Percentiles rank a stretch among this genome's conserved stretches.
These are phyloP conservation scores for Triticum aestivum DNA, from an alignment of 176 grass and related monocot genomes.

Conservation along the genomic window DNA sequence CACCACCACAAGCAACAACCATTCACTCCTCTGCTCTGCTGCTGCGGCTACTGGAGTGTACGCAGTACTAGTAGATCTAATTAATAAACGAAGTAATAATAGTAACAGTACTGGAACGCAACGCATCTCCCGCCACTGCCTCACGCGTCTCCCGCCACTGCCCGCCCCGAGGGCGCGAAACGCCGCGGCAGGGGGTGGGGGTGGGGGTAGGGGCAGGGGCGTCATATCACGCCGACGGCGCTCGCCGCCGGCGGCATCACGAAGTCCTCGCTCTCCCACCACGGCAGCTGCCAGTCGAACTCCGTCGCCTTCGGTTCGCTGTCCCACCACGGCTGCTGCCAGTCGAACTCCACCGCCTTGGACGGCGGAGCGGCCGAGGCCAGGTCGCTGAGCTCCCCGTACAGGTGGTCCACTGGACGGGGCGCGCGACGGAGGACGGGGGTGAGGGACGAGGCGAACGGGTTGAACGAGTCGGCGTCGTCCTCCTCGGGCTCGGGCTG, in stretches of 20 bases:
- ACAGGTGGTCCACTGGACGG: conserved; percentile 38
- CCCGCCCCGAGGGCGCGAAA: conserved; percentile 2
- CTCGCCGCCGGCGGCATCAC: conserved; percentile 33
- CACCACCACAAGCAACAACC: conserved; percentile 14
- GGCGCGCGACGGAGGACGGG: conserved; percentile 34
- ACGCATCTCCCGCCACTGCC: neutral
- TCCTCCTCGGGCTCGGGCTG: neutral
- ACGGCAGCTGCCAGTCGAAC: conserved; percentile 45
- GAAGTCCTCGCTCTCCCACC: conserved; percentile 47
- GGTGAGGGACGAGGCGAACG: conserved; percentile 30
- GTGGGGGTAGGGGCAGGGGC: neutral
- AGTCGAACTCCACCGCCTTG: conserved; percentile 42
- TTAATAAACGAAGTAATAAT: conserved; percentile 27
- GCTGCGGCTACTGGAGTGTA: neutral
- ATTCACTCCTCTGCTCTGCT: neutral
- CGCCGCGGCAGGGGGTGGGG: neutral
- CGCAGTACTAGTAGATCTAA: neutral
- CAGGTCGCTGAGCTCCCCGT: conserved; percentile 34
- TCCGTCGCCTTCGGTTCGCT: conserved; percentile 23
- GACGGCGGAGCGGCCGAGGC: neutral
- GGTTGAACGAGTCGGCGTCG: neutral
- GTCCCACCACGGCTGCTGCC: conserved; percentile 42
- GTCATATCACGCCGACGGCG: conserved; percentile 51
- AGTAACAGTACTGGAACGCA: neutral
- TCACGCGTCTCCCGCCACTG: conserved; percentile 27